Evolutionary conservation across 1,284 basidiomycete species (phyloP), one percentile per base, ranked within the genome.

Genomic region (Exsudoporus floridanus): DNA sequence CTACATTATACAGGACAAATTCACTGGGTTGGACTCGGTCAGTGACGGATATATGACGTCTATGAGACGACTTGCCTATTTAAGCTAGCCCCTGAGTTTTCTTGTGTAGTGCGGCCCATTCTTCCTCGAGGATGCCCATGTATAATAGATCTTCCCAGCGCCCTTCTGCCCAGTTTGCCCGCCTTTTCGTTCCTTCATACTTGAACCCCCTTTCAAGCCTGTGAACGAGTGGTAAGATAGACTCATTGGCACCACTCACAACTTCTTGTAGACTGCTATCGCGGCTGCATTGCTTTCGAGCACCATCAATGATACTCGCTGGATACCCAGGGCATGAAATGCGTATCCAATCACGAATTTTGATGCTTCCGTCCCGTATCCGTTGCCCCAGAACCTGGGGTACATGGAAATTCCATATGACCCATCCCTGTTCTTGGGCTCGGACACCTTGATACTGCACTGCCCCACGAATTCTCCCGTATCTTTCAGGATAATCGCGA

Each of bases 391-490:
- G 48, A 63, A 66, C 36, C 52, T 46, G n/a, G 55, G 57, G 21
- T 50, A 28, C 35, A 58, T 40, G 13, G 47, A 54, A 12, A 70
- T 60, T n/a, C 52, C 59, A 30, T 62, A 56, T 4, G 38, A 25
- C 12, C 50, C 65, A 41, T 64, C 60, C 7, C 63, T 57, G 38
- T 71, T 63, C 59, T 63, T 70, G n/a, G 63, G 52, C 45, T 65
- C 61, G 9, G 38, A 28, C 28, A 64, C 52, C 10, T 55, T 59
- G n/a, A 73, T 52, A 21, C 61, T 60, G 25, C 60, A 57, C n/a
- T 67, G 54, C n/a, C 73, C 72, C 18, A 74, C 62, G 43, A 71
- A 68, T 6, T 60, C 54, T 4, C 50, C 46, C 2, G 57, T 62
- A 5, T 60, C 57, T 21, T 63, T 57, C 25, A 59, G 54, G 16